phyloP scores from a whole-genome alignment of 495 filamentous ascomycete genomes.

The Neurospora sp. region DNA sequence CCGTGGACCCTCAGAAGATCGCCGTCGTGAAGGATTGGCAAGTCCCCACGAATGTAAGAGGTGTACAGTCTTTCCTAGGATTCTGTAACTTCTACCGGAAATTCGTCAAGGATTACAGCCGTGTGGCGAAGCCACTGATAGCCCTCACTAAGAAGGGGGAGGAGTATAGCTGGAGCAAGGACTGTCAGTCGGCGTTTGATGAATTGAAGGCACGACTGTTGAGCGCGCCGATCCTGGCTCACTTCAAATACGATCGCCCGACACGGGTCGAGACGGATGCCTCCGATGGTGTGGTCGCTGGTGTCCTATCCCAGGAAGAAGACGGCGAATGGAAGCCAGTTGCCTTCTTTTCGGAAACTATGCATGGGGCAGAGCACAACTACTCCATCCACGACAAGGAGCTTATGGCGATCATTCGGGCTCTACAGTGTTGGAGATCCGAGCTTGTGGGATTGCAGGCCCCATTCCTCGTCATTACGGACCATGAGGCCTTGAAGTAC shows the following conservation, averaged over 20 bases:
- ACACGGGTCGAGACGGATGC: background rate
- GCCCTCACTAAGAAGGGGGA: background rate
- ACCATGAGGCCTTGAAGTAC: background rate
- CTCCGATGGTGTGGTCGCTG: background rate
- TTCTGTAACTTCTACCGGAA: constrained; percentile 3
- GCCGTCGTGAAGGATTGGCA: background rate
- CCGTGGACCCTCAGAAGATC: background rate
- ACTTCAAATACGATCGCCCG: background rate
- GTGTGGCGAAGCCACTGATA: background rate
- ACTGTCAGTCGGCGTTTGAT: background rate
- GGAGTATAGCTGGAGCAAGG: background rate
- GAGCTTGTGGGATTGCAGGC: background rate
- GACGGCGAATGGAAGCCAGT: background rate
- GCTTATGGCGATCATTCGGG: background rate
- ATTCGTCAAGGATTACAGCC: constrained; percentile 1
- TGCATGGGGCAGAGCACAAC: background rate
- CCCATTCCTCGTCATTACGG: too few relatives aligned
- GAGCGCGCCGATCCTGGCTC: background rate
- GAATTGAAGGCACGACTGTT: background rate
- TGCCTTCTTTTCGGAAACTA: background rate
- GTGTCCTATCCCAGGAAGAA: background rate
- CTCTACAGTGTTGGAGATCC: background rate
- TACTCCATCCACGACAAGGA: background rate
- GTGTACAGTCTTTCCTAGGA: background rate
- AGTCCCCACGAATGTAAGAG: background rate